These are phyloP conservation scores for Lycium barbarum DNA, from an alignment of 257 asterid species.

Conservation along the genomic window DNA sequence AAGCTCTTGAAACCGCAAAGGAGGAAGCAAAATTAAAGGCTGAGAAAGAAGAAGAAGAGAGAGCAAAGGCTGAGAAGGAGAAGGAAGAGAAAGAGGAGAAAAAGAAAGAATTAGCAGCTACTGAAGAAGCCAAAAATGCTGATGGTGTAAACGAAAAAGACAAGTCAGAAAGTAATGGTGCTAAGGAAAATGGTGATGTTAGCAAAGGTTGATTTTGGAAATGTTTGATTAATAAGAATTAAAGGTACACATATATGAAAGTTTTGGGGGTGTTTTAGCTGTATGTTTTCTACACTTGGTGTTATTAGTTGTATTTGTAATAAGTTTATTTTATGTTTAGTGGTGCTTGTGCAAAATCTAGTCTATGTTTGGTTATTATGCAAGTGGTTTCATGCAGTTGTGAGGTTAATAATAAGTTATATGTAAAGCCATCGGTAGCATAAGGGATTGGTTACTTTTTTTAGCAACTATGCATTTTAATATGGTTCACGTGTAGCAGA, in stretches of 20 bases:
- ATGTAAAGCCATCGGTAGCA: background rate
- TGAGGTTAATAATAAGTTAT: background rate
- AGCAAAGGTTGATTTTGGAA: background rate
- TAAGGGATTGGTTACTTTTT: background rate
- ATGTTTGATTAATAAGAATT: background rate
- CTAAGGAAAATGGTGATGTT: background rate
- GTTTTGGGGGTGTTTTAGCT: background rate
- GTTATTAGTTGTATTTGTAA: background rate
- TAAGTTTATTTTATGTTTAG: background rate
- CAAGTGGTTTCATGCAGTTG: constrained; percentile 1
- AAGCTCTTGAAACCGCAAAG: constrained; percentile 23
- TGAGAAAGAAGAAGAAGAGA: no score
- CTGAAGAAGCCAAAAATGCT: background rate
- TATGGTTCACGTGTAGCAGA: background rate
- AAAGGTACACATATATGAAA: background rate
- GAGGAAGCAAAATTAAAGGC: constrained; percentile 18
- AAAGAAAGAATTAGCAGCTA: background rate
- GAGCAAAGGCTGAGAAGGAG: background rate
- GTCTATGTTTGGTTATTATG: no score
- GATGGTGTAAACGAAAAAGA: background rate
- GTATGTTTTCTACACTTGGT: background rate
- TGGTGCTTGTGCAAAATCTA: no score
- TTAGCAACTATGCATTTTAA: background rate
- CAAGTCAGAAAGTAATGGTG: background rate
- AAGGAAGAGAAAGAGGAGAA: background rate